These are phyloP conservation scores for Lepraria neglecta DNA, from an alignment of 495 filamentous ascomycete species.

Conservation along the genomic window DNA sequence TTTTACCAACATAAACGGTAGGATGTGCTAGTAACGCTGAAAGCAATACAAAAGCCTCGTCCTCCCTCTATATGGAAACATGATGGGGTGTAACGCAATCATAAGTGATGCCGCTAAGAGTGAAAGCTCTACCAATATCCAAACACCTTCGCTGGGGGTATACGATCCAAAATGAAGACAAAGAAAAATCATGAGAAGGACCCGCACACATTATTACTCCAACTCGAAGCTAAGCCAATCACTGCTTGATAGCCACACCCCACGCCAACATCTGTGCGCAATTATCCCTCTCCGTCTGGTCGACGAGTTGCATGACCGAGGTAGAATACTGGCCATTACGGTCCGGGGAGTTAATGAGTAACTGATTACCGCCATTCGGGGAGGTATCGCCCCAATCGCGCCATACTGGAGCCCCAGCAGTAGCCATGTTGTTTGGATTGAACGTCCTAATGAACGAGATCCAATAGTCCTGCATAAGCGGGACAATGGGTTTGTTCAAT, in stretches of 20 bases:
- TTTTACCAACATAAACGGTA: too few relatives aligned
- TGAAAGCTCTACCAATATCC: too few relatives aligned
- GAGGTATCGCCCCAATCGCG: slow-evolving; percentile 34
- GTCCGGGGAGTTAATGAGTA: neutral
- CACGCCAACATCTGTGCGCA: neutral
- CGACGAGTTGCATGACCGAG: neutral
- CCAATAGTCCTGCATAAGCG: slow-evolving; percentile 62
- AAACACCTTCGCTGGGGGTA: too few relatives aligned
- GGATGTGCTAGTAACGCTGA: too few relatives aligned
- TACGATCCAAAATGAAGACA: too few relatives aligned
- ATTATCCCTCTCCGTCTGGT: neutral
- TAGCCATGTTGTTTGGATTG: slow-evolving; percentile 54
- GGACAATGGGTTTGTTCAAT: slow-evolving; percentile 46
- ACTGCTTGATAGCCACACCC: slow-evolving; percentile 8
- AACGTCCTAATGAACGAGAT: slow-evolving; percentile 58
- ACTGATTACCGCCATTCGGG: slow-evolving; percentile 12
- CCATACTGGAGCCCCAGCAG: slow-evolving; percentile 45
- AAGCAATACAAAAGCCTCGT: too few relatives aligned
- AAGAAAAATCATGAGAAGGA: too few relatives aligned
- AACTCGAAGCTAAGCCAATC: neutral
- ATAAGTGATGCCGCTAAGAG: too few relatives aligned
- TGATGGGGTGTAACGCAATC: too few relatives aligned
- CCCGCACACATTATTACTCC: too few relatives aligned
- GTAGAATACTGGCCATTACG: neutral
- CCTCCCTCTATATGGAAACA: too few relatives aligned